Evolutionary conservation across 371 early-diverging fungal species (phyloP).

Genomic region (Nematocida sp.): DNA sequence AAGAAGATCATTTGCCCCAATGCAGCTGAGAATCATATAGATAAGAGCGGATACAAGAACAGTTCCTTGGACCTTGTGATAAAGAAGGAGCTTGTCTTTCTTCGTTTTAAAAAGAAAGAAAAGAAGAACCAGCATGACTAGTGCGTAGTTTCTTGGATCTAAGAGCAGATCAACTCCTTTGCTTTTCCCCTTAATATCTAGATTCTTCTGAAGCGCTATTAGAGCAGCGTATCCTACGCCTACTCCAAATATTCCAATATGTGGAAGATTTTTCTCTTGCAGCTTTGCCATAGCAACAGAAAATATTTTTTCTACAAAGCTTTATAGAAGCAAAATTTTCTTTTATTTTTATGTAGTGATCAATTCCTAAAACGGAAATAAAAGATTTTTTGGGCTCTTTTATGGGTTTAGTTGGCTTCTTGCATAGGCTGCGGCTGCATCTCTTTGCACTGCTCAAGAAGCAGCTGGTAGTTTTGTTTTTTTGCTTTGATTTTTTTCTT

Average conservation of each 20-base stretch:
- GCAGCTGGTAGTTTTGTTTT: slow-evolving; percentile 40
- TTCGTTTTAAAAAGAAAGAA: background rate
- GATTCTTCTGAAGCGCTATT: background rate
- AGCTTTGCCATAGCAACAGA: slow-evolving; percentile 11
- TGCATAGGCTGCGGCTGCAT: too few species aligned
- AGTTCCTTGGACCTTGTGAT: slow-evolving; percentile 1
- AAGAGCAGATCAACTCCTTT: background rate
- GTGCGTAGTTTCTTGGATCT: slow-evolving; percentile 2
- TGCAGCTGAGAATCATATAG: background rate
- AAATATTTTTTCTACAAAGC: slow-evolving; percentile 21
- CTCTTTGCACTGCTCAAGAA: slow-evolving; percentile 20
- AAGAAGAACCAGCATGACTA: slow-evolving; percentile 3
- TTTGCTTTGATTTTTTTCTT: slow-evolving; percentile 24
- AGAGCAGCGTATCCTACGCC: background rate
- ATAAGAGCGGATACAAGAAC: background rate
- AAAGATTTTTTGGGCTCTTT: too few species aligned
- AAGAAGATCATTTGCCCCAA: background rate
- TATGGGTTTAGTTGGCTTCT: too few species aligned
- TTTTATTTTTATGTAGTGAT: too few species aligned
- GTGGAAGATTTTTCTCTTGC: slow-evolving; percentile 10
- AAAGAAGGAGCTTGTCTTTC: background rate
- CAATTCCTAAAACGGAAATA: too few species aligned
- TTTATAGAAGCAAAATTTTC: background rate
- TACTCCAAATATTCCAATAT: slow-evolving; percentile 9
- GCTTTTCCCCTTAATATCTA: background rate